Evolutionary conservation across 164 flowering plant species (phyloP).

Genomic region (Magnolia changhungtana): DNA sequence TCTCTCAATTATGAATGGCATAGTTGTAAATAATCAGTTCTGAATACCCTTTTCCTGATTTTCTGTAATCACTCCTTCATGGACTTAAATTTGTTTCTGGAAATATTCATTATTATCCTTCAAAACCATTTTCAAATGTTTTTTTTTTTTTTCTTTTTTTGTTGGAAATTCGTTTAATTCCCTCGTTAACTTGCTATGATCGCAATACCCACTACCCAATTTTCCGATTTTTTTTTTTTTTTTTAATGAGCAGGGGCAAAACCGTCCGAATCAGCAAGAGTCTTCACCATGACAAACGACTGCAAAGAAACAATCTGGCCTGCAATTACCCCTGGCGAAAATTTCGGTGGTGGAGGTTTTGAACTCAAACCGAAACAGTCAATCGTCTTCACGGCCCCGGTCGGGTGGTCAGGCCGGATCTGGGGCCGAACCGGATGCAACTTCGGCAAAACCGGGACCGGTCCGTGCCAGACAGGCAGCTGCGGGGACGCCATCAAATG

Average conservation of each 20-base stretch:
- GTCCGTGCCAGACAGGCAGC: slow-evolving; percentile 67
- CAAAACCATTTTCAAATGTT: not conserved
- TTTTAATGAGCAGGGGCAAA: slow-evolving; percentile 28
- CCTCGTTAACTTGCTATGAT: no score
- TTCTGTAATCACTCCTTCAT: no score
- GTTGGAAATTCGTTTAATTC: not conserved
- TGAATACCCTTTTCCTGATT: no score
- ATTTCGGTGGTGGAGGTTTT: slow-evolving; percentile 71
- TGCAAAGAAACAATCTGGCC: slow-evolving; percentile 93
- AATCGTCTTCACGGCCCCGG: slow-evolving; percentile 54
- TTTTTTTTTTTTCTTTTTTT: not conserved
- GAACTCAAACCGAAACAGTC: slow-evolving; percentile 57
- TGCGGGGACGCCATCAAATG: slow-evolving; percentile 74
- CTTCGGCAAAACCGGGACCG: slow-evolving; percentile 62
- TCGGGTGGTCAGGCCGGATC: slow-evolving; percentile 82
- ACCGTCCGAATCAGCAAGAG: slow-evolving; percentile 38
- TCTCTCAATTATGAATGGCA: no score
- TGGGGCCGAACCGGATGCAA: slow-evolving; percentile 96
- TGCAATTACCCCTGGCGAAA: slow-evolving; percentile 58
- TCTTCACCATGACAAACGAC: slow-evolving; percentile 70
- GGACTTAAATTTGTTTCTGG: no score
- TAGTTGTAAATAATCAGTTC: no score
- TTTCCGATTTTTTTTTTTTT: not conserved
- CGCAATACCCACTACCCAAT: not conserved
- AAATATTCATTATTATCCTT: not conserved